These are phyloP conservation scores for Aspergillus sp. DNA, from an alignment of 2,329 filamentous ascomycete genomes.

Conservation along the genomic window DNA sequence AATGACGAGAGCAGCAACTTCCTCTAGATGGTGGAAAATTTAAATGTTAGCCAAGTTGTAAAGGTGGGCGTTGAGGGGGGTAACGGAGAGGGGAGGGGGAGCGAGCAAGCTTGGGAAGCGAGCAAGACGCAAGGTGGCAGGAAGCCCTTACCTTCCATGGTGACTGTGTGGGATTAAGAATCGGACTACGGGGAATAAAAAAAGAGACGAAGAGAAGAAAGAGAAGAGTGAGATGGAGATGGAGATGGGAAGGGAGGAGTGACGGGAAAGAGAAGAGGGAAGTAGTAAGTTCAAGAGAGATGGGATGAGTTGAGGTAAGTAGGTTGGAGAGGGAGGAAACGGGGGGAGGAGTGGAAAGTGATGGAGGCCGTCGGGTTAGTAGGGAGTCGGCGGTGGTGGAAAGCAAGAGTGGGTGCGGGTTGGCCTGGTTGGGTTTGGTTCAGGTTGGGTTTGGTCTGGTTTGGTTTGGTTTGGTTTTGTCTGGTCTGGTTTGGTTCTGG, in stretches of 20 bases:
- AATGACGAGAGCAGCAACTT: conserved; percentile 99
- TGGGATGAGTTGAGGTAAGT: conserved; percentile 24
- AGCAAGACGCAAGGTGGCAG: conserved; percentile 30
- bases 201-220: conserved; percentile 23
- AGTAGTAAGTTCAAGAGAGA: conserved; percentile 25
- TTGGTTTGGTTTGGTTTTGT: not conserved
- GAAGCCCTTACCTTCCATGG: conserved; percentile 65
- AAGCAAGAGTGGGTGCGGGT: not conserved
- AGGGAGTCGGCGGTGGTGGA: not conserved
- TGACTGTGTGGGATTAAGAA: conserved; percentile 43
- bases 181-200: conserved; percentile 36
- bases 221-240: conserved; percentile 33
- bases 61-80: conserved; percentile 12
- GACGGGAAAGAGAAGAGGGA: conserved; percentile 12
- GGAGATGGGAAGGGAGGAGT: conserved; percentile 36
- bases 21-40: conserved; percentile 66
- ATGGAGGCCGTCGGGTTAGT: not conserved
- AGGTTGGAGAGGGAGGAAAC: conserved; percentile 16
- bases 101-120: conserved; percentile 10
- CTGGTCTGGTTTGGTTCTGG: not conserved
- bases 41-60: conserved; percentile 37
- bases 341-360: conserved; percentile 13
- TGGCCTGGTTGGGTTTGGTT: conserved; percentile 1
- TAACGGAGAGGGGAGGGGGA: conserved; percentile 8
- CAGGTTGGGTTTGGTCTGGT: not conserved